Percentiles rank a stretch among this genome's conserved stretches.
phyloP scores from a whole-genome alignment of 768 basidiomycete species.

The Clitopilus hobsonii region DNA sequence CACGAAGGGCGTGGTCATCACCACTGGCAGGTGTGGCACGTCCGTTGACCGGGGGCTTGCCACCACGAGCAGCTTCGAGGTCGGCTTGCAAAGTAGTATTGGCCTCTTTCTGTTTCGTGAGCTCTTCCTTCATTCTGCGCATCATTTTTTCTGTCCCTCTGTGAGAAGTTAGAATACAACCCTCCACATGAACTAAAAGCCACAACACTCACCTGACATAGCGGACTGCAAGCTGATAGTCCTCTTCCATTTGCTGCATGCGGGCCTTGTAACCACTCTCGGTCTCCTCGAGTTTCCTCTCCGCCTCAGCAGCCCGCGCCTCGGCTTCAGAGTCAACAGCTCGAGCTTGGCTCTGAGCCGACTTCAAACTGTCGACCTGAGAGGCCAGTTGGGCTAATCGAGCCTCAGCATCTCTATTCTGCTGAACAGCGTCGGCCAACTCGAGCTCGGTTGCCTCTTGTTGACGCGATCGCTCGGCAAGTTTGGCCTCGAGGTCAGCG shows the following conservation, averaged over 20 bases:
- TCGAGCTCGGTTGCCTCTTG: slow-evolving; percentile 78
- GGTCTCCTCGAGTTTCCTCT: slow-evolving; percentile 73
- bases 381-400: slow-evolving; percentile 60
- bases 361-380: slow-evolving; percentile 63
- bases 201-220: slow-evolving; percentile 81
- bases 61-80: slow-evolving; percentile 65
- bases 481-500: slow-evolving; percentile 71
- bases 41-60: slow-evolving; percentile 59
- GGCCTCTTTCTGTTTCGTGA: slow-evolving; percentile 83
- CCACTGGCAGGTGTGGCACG: slow-evolving; percentile 76
- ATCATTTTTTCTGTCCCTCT: slow-evolving; percentile 99
- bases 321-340: slow-evolving; percentile 24
- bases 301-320: slow-evolving; percentile 54
- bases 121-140: slow-evolving; percentile 92
- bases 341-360: slow-evolving; percentile 48
- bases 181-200: no score
- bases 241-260: slow-evolving; percentile 87
- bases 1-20: slow-evolving; percentile 61
- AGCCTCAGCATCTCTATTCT: slow-evolving; percentile 71
- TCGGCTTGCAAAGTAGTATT: slow-evolving; percentile 83
- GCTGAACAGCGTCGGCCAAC: slow-evolving; percentile 56
- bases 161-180: slow-evolving; percentile 6
- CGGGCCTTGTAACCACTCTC: slow-evolving; percentile 75
- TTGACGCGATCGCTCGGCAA: slow-evolving; percentile 66
- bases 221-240: slow-evolving; percentile 94